These are phyloP conservation scores for Heterobasidion irregulare DNA, from an alignment of 1,284 basidiomycete species.

Conservation along the genomic window DNA sequence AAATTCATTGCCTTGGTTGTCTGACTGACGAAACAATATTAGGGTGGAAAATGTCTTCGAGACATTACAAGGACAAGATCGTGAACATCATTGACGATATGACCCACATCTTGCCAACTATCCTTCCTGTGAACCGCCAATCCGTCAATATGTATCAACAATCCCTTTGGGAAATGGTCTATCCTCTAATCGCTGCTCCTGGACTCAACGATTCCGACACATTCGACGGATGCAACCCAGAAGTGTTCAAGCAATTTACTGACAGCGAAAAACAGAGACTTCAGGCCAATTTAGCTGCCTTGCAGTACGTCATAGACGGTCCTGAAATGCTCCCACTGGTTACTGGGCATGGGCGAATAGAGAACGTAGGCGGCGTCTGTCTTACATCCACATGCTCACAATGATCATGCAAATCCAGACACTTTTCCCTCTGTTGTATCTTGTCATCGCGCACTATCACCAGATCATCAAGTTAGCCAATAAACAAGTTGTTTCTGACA, in stretches of 20 bases:
- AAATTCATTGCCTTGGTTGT: background rate
- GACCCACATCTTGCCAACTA: background rate
- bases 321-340: conserved; percentile 14
- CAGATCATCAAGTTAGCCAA: conserved; percentile 14
- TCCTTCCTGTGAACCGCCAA: conserved; percentile 14
- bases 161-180: conserved; percentile 5
- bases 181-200: conserved; percentile 6
- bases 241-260: conserved; percentile 17
- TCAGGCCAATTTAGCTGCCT: conserved; percentile 10
- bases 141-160: conserved; percentile 14
- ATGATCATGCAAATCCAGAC: conserved; percentile 3
- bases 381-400: background rate
- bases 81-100: conserved; percentile 15
- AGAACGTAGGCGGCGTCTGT: conserved; percentile 13
- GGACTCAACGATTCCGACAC: conserved; percentile 9
- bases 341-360: conserved; percentile 15
- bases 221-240: conserved; percentile 10
- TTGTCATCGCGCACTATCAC: conserved; percentile 16
- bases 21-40: background rate
- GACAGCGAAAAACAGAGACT: conserved; percentile 16
- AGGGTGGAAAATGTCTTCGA: conserved; percentile 15
- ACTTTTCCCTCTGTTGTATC: conserved; percentile 16
- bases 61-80: conserved; percentile 17
- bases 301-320: conserved; percentile 18
- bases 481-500: conserved; percentile 8